Evolutionary conservation across 495 filamentous ascomycete genomes (phyloP), one percentile per base, ranked within the genome.

Genomic region (Aspergillus carlsbadensis): DNA sequence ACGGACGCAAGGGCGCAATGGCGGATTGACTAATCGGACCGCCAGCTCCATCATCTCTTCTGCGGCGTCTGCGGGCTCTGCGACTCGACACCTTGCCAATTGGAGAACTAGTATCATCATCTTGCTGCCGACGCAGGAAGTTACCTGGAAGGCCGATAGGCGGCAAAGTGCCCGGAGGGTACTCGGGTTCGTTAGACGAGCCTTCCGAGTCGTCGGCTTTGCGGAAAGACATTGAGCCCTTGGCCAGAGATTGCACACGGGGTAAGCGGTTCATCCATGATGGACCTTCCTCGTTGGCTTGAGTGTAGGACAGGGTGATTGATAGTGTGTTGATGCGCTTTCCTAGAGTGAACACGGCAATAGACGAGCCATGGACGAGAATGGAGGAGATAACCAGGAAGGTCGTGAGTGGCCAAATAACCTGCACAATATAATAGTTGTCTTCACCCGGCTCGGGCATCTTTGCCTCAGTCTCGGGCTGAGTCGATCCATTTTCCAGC

Each of bases 291-390:
- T 96, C 93, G 51, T 87, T 87, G 52, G 87, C 92, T 61, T 83
- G 78, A 0, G 95, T 98, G 74, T 96, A 98, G 0, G 95, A 98
- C 79, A 98, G 87, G 11, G 94, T 96, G 46, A 99, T 81, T 10
- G 90, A 90, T 57, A 99, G 78, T 2, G 95, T 98, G 72, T 99
- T 98, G 80, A 99, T 98, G 44, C 88, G 94, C 70, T 98, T 99
- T 45, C 95, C 95, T 7, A 99, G 83, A 0, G 95, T 98, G 66
- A 99, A 99, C 11, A 99, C 95, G 8, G 95, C 95, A 67, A 99
- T 90, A 0, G 95, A 99, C 24, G 93, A 97, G 7, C 95, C 95
- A 67, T 99, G 95, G 5, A 99, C 91, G 48, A 97, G 67, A 58
- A 99, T 99, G 6, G 95, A 98, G 5, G 88, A 80, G 37, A 99